These are phyloP conservation scores for Ziziphus jujuba DNA, from an alignment of 306 rosid species.

Conservation along the genomic window DNA sequence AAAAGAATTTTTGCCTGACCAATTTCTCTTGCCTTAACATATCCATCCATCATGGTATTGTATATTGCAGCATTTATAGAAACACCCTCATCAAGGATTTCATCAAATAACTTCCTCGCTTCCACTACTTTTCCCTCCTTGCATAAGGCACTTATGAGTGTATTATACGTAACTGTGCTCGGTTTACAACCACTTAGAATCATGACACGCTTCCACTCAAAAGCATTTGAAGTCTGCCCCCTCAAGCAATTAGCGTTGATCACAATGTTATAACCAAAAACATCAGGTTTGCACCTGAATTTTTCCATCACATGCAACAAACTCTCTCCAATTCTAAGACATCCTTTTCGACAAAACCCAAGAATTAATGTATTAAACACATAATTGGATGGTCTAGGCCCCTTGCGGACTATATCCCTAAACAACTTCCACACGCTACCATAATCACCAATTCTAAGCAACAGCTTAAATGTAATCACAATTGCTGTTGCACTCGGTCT, in stretches of 20 bases:
- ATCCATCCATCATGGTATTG: constrained; percentile 69
- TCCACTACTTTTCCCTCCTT: constrained; percentile 65
- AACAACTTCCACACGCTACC: constrained; percentile 73
- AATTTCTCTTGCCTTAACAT: constrained; percentile 72
- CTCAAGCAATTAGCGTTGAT: constrained; percentile 47
- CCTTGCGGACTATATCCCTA: constrained; percentile 43
- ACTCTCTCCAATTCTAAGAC: constrained; percentile 48
- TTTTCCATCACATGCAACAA: constrained; percentile 64
- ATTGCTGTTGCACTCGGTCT: constrained; percentile 47
- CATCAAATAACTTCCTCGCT: constrained; percentile 57
- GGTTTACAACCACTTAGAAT: constrained; percentile 49
- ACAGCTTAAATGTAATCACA: constrained; percentile 41
- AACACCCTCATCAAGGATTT: constrained; percentile 40
- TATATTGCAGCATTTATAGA: constrained; percentile 36
- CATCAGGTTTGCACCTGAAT: constrained; percentile 53
- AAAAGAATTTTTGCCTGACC: constrained; percentile 60
- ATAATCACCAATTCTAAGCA: constrained; percentile 67
- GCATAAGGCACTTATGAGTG: constrained; percentile 59
- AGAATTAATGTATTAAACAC: constrained; percentile 45
- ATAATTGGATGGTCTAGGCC: constrained; percentile 49
- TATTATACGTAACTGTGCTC: constrained; percentile 42
- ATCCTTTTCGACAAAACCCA: constrained; percentile 67
- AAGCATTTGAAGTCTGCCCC: constrained; percentile 50
- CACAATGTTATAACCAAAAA: constrained; percentile 49
- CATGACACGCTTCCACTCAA: constrained; percentile 57